These are phyloP conservation scores for Entomortierella beljakovae DNA, from an alignment of 192 early-diverging fungal genomes.

Conservation along the genomic window DNA sequence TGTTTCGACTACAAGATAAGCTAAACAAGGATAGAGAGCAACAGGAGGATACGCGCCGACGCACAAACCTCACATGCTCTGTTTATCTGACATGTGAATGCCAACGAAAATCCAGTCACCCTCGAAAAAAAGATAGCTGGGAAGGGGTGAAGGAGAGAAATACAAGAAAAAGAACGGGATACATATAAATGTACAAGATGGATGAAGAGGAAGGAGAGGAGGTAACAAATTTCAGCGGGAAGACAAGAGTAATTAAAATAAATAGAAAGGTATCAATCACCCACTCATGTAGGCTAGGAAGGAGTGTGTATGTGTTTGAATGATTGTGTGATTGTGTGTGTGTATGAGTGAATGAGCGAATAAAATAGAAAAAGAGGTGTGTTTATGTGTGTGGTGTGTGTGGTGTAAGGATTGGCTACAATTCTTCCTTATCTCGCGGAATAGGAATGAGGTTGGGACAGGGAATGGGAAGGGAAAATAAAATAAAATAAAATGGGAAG, in stretches of 20 bases:
- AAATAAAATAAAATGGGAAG: background rate
- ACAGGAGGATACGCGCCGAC: background rate
- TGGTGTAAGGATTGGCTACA: background rate
- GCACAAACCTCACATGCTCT: conserved; percentile 6
- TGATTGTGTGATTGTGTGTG: conserved; percentile 1
- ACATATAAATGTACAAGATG: background rate
- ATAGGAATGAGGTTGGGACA: background rate
- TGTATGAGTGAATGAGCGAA: background rate
- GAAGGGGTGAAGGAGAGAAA: background rate
- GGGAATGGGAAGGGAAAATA: conserved; percentile 1
- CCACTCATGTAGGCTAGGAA: conserved; percentile 10
- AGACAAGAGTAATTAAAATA: background rate
- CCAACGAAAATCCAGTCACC: background rate
- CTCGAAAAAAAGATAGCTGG: background rate
- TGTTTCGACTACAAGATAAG: conserved; percentile 36
- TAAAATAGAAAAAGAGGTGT: background rate
- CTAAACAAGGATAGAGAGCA: conserved; percentile 7
- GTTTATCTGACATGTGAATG: conserved; percentile 21
- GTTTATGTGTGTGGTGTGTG: background rate
- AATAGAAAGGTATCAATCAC: background rate
- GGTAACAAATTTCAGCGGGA: background rate
- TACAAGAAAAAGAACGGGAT: background rate
- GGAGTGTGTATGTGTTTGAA: background rate
- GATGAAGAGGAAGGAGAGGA: conserved; percentile 6
- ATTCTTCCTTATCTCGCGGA: conserved; percentile 14